Evolutionary conservation across 495 filamentous ascomycete species (phyloP), one percentile per base, ranked within the genome.

Genomic region (Hypoxylon crocopeplum): DNA sequence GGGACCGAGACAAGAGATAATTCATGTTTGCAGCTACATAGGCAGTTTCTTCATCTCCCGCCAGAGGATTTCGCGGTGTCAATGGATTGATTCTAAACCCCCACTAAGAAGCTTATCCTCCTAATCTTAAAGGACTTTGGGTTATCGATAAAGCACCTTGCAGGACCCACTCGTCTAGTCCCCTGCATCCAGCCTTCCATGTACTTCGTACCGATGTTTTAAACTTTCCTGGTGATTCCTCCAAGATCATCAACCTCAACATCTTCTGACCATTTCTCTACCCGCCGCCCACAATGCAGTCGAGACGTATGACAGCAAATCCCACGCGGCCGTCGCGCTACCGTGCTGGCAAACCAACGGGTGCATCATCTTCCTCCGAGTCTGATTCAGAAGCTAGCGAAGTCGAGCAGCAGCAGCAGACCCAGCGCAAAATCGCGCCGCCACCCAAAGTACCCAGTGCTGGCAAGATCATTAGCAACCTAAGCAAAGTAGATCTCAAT

Each of bases 291-390:
- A 79, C 63, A 48, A 96, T 96, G 92, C 88, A 91, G 62, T 82
- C 86, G 27, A 93, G 92, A 76, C 87, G 90, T 56, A 97, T 98
- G 93, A 97, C 93, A 64, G 91, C 91, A 36, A 97, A 98, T 70
- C 92, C 91, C 3, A 73, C 88, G 56, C 86, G 86, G 64, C 89
- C 93, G 1, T 81, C 90, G 7, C 88, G 95, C 19, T 89, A 97
- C 70, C 85, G 92, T 34, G 87, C 92, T 25, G 93, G 93, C 59
- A 98, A 97, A 75, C 75, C 88, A 19, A 72, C 87, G 37, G 86
- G 82, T 7, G 84, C 86, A 64, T 87, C 90, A 25, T 72, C 74
- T 1, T 88, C 83, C 16, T 92, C 88, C 36, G 76, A 79, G 33
- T 84, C 82, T 21, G 82, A 81, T 57, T 82, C 80, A 21, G 88